Evolutionary conservation across 2,329 filamentous ascomycete genomes (phyloP), one percentile per base, ranked within the genome.

Genomic region (Neofusicoccum cordaticola): DNA sequence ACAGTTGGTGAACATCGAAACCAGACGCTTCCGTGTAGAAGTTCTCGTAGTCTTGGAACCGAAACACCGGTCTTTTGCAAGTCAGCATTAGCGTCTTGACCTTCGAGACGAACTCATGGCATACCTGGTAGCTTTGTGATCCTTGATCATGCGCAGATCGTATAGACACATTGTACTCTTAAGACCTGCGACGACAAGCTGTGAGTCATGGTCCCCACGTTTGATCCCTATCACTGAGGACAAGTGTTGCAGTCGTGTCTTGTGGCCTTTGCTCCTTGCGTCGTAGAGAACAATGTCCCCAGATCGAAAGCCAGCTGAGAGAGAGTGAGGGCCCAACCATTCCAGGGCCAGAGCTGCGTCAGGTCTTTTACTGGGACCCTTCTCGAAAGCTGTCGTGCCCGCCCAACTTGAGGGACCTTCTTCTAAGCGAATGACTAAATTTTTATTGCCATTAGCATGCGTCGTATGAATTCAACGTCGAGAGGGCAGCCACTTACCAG

Each of bases 1-100:
- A 44, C 2, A 69, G 52, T 1, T 67, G 42, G 50, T 74, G 65
- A 1, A 77, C 70, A 8, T 73, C 75, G 3, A 79, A 47, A 5
- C 70, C 75, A 0, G 74, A 51, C 12, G 53, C 66, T 9, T 72
- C 68, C 0, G 66, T 37, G 22, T 72, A 70, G 12, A 74, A 69
- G 2, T 68, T 52, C 39, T 76, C 74, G 13, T 68, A 65, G 65
- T 67, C 56, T 47, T 47, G 56, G 44, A 74, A 76, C 1, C 48
- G 66, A 22, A 77, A 62, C 1, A 75, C 60, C 3, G 75, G 74
- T 47, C 71, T 69, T 2, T 72, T 42, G 17, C 47, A 8, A 8
- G 27, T 63, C 31, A 63, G 48, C 17, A 2, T 35, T 9, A 44
- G 3, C 9, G 13, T 9, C n/a, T 9, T 13, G 5, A 22, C 12